A percentile compares a stretch with the other conserved stretches of the same genome.
Evolutionary conservation across 2,329 filamentous ascomycete species (phyloP).

Genomic region (Elsinoe ampelina): DNA sequence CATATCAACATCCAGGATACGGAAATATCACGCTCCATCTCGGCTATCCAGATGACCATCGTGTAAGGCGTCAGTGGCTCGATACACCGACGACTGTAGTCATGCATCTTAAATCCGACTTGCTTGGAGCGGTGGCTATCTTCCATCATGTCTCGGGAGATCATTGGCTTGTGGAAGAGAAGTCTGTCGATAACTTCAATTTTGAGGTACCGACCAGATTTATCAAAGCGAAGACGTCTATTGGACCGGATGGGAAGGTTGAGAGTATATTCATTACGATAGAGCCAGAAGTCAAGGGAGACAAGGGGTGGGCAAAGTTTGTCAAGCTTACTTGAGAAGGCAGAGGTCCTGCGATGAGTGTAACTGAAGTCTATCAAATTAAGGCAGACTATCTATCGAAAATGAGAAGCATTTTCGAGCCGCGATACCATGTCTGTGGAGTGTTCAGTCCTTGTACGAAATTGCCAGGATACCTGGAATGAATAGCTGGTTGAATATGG

Average conservation of each 20-base stretch:
- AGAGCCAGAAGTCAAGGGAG: slow-evolving; percentile 11
- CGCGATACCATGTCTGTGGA: no score
- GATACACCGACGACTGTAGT: background rate
- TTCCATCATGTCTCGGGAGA: slow-evolving; percentile 16
- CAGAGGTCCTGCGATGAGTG: no score
- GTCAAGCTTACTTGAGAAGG: background rate
- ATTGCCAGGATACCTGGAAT: no score
- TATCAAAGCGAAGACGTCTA: slow-evolving; percentile 14
- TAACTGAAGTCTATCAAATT: no score
- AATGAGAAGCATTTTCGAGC: no score
- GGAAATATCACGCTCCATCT: slow-evolving; percentile 12
- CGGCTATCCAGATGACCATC: background rate
- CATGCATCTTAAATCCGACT: slow-evolving; percentile 7
- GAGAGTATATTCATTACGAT: slow-evolving; percentile 11
- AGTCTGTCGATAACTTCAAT: background rate
- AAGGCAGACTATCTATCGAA: no score
- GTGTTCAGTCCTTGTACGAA: no score
- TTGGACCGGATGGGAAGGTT: slow-evolving; percentile 16
- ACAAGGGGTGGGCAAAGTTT: slow-evolving; percentile 15
- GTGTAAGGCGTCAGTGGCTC: background rate
- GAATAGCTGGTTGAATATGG: no score
- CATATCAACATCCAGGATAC: slow-evolving; percentile 15
- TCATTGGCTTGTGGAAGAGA: slow-evolving; percentile 15
- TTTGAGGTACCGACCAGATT: background rate
- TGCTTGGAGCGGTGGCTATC: slow-evolving; percentile 8